These are phyloP conservation scores for Diddensiella transvaalensis DNA, from an alignment of 805 yeast genomes.

Conservation along the genomic window DNA sequence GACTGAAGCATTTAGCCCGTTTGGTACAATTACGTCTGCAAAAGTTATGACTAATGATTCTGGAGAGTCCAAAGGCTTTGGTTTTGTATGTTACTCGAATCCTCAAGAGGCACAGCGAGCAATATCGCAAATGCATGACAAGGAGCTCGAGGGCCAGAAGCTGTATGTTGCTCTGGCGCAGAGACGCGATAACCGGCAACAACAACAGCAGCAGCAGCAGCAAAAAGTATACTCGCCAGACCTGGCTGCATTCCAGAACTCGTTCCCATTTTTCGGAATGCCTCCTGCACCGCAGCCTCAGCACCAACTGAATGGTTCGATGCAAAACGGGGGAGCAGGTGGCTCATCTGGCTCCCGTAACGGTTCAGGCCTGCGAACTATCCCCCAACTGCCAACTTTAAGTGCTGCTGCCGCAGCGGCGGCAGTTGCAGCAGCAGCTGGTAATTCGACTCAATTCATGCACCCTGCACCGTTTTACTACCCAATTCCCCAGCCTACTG, in stretches of 20 bases:
- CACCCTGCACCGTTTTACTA: constrained; percentile 1
- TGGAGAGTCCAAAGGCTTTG: constrained; percentile 69
- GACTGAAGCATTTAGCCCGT: constrained; percentile 39
- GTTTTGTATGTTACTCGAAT: constrained; percentile 70
- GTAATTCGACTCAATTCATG: background rate
- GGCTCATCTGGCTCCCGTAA: background rate
- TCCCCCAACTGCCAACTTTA: constrained; percentile 11
- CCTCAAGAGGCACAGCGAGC: constrained; percentile 69
- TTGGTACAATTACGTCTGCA: constrained; percentile 52
- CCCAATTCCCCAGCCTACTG: constrained; percentile 1
- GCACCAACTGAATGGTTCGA: background rate
- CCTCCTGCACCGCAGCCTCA: background rate
- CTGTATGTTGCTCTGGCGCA: constrained; percentile 75
- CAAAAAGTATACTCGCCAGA: constrained; percentile 42
- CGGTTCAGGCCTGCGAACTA: background rate
- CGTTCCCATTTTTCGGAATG: background rate
- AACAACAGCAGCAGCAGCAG: constrained; percentile 71
- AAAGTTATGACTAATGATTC: constrained; percentile 40
- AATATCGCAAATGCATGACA: constrained; percentile 59
- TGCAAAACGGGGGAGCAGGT: background rate
- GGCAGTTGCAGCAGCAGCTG: constrained; percentile 2
- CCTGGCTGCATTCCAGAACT: background rate
- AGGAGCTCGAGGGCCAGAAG: constrained; percentile 46
- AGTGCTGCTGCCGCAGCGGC: constrained; percentile 19
- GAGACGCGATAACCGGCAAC: constrained; percentile 40